These are phyloP conservation scores for Pseudogymnoascus pannorum DNA, from an alignment of 2,329 filamentous ascomycete genomes.

Conservation along the genomic window DNA sequence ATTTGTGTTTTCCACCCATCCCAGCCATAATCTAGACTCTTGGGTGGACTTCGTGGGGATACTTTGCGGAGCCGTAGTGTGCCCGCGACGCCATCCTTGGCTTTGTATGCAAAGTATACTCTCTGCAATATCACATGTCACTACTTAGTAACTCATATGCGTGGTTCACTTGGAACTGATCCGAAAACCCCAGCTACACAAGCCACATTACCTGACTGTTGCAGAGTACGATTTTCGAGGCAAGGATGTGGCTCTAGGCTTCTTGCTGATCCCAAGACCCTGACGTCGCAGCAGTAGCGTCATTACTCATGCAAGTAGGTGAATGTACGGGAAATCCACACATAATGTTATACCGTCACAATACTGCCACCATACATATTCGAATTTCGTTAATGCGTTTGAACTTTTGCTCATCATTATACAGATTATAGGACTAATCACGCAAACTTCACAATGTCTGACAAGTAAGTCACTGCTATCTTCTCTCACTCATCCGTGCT, in stretches of 20 bases:
- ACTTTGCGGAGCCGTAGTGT: not conserved
- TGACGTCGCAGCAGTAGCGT: not conserved
- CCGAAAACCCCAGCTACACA: not conserved
- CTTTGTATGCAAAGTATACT: not conserved
- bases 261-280: not conserved
- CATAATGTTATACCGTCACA: not conserved
- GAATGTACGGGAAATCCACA: not conserved
- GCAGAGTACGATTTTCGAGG: not conserved
- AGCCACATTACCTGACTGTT: not conserved
- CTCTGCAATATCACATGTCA: not conserved
- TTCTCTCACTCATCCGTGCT: constrained; percentile 15
- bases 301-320: not conserved
- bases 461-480: constrained; percentile 18
- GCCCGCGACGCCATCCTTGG: not conserved
- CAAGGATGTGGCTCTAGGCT: not conserved
- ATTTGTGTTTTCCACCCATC: not conserved
- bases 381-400: not conserved
- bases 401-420: not conserved
- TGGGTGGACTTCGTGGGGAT: not conserved
- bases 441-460: constrained; percentile 22
- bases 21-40: not conserved
- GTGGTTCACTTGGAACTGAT: not conserved
- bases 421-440: constrained; percentile 5
- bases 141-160: not conserved
- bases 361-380: not conserved